Evolutionary conservation across 192 early-diverging fungal species (phyloP).

Genomic region (Backusella tarrabulga): DNA sequence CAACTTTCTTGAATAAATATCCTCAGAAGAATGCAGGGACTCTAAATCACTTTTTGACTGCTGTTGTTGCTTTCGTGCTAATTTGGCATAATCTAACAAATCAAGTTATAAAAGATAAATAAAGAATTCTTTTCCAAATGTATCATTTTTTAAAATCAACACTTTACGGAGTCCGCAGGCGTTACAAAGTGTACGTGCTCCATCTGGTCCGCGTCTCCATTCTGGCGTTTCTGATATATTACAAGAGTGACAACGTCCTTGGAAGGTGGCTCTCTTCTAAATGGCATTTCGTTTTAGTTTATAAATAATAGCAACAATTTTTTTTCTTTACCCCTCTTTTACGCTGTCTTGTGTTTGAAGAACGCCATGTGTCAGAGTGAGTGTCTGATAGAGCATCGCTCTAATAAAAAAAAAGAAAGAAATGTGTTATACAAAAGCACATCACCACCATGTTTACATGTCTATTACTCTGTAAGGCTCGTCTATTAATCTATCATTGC

Average conservation of each 20-base stretch:
- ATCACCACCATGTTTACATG: neutral
- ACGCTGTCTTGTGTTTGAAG: slow-evolving; percentile 7
- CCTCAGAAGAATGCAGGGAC: neutral
- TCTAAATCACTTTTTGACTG: neutral
- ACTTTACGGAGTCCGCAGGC: slow-evolving; percentile 87
- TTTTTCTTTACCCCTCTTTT: slow-evolving; percentile 28
- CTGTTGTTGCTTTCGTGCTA: slow-evolving; percentile 8
- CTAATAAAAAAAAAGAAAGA: neutral
- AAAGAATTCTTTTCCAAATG: neutral
- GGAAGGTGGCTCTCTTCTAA: slow-evolving; percentile 58
- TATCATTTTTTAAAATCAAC: neutral
- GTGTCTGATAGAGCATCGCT: neutral
- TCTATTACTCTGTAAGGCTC: neutral
- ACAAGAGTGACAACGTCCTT: slow-evolving; percentile 76
- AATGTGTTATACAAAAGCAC: neutral
- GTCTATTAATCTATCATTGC: neutral
- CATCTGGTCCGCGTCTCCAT: slow-evolving; percentile 93
- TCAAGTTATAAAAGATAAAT: neutral
- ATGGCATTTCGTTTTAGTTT: neutral
- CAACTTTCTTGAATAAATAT: neutral
- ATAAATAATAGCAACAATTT: neutral
- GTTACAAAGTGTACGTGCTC: slow-evolving; percentile 92
- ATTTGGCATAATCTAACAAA: slow-evolving; percentile 22
- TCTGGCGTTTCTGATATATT: slow-evolving; percentile 89
- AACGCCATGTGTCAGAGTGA: neutral